Evolutionary conservation across 148 eudicot species (phyloP), one percentile per base, ranked within the genome.

Genomic region (Spergularia marina): DNA sequence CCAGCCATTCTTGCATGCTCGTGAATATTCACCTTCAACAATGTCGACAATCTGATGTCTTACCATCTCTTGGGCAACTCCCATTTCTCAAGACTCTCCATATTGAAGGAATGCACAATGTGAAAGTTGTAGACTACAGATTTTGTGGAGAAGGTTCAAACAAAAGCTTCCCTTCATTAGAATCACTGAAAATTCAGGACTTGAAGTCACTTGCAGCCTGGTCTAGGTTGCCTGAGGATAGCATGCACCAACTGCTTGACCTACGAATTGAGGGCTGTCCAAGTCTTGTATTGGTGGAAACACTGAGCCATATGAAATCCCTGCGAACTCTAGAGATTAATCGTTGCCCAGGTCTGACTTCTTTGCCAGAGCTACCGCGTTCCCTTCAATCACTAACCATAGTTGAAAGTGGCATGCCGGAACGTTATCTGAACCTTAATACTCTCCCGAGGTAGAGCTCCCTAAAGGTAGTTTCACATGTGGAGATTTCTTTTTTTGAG

Each of bases 1-100:
- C 68, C 20, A 73, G 77, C 16, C 41, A 12, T 6, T 60, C 49
- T 10, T 73, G 73, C 39, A 51, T 23, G 30, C 58, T 79, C 44
- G 73, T 34, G 16, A 78, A 66, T 61, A 78, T 78, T 49, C 60
- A 66, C 59, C 23, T 78, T 1, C 23, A 20, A 53, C 17, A 71
- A 65, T 78, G 81, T 47, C 20, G 66, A 6, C 17, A 17, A n/a
- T 72, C 76, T 53, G n/a, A 5, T 54, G 68, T 47, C 56, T 78
- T 78, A 58, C 81, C 81, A 21, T 23, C 63, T 39, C 71, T 78
- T 1, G 76, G 81, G 30, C 59, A 64, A 55, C 72, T 78, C 25
- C 65, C 17, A 56, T 55, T 65, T 34, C 81, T 78, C 54, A 57
- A 44, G 58, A 1, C 30, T n/a, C 72, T 78, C 8, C 68, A 59